phyloP scores from a whole-genome alignment of 2,329 filamentous ascomycete genomes.

The Pestalotiopsis sp. region DNA sequence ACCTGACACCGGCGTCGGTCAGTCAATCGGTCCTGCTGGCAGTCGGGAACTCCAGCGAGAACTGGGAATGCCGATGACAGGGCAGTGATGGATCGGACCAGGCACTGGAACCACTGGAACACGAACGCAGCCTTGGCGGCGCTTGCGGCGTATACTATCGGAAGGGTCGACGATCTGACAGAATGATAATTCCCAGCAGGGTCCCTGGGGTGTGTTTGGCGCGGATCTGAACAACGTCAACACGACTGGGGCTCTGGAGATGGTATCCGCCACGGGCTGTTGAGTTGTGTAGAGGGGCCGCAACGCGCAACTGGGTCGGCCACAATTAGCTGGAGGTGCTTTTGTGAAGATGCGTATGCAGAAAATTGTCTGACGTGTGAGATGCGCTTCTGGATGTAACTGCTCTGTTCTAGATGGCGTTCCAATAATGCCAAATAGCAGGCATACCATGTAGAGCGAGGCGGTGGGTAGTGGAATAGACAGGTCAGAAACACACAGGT shows the following conservation, averaged over 20 bases:
- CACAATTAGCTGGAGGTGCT: constrained; percentile 1
- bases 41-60: not conserved
- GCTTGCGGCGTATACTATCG: not conserved
- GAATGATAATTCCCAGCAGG: constrained; percentile 1
- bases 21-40: not conserved
- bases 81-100: constrained; percentile 1
- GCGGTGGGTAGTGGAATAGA: constrained; percentile 13
- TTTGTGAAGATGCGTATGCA: not conserved
- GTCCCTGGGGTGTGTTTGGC: not conserved
- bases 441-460: constrained; percentile 3
- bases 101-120: not conserved
- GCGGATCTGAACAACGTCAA: not conserved
- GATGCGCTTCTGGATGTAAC: not conserved
- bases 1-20: constrained; percentile 7
- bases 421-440: not conserved
- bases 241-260: not conserved
- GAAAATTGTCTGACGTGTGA: not conserved
- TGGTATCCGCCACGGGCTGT: not conserved
- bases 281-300: not conserved
- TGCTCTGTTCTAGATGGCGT: not conserved
- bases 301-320: constrained; percentile 1
- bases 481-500: constrained; percentile 13
- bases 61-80: constrained; percentile 1
- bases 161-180: constrained; percentile 7
- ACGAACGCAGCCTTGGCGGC: not conserved